Conservation (phyloP, 2,329 filamentous ascomycete genomes). For the Cryphonectria carpinicola region DNA sequence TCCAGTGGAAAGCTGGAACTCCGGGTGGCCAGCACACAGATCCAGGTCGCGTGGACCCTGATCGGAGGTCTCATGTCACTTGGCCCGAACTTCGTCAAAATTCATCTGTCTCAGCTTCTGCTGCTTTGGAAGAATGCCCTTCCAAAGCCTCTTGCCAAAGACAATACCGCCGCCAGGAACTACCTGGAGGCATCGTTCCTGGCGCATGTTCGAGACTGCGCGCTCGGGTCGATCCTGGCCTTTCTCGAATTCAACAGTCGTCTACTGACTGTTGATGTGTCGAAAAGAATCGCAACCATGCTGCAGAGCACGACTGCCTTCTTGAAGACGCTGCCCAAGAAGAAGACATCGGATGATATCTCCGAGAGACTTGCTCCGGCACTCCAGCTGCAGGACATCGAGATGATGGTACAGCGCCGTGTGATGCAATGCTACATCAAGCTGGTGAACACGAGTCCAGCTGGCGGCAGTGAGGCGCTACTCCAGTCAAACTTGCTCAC, state of each 20-base stretch:
- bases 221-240: slow-evolving; percentile 85
- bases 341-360: slow-evolving; percentile 85
- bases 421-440: slow-evolving; percentile 95
- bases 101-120: slow-evolving; percentile 91
- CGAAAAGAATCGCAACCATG: slow-evolving; percentile 90
- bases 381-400: slow-evolving; percentile 85
- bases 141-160: slow-evolving; percentile 90
- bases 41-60: slow-evolving; percentile 96
- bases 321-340: slow-evolving; percentile 78
- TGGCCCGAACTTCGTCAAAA: slow-evolving; percentile 98
- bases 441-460: slow-evolving; percentile 84
- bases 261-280: slow-evolving; percentile 89
- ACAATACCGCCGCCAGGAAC: slow-evolving; percentile 83
- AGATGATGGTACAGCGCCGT: slow-evolving; percentile 89
- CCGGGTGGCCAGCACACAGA: slow-evolving; percentile 87
- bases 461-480: slow-evolving; percentile 81
- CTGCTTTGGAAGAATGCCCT: slow-evolving; percentile 97
- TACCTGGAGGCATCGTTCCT: slow-evolving; percentile 90
- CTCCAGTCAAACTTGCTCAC: slow-evolving; percentile 91
- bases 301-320: slow-evolving; percentile 93
- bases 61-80: slow-evolving; percentile 96
- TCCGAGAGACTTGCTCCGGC: slow-evolving; percentile 82
- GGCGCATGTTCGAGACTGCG: slow-evolving; percentile 92
- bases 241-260: slow-evolving; percentile 94
- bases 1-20: slow-evolving; percentile 90